Evolutionary conservation across 805 yeast species (phyloP).

Genomic region (Clavispora asparagi): DNA sequence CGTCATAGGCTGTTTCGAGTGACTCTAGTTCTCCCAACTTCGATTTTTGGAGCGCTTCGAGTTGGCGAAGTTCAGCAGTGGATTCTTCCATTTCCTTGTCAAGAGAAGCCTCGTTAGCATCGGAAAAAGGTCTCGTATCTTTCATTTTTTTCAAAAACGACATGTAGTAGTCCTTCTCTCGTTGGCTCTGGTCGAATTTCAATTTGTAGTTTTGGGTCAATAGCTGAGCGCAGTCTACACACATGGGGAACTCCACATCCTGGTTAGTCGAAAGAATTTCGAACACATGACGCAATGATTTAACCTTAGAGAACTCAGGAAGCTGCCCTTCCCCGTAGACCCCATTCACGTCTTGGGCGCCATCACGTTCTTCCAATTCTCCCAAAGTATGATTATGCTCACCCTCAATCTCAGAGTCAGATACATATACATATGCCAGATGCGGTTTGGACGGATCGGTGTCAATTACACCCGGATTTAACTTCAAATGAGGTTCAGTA

Average conservation of each 20-base stretch:
- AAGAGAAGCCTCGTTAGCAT: conserved; percentile 17
- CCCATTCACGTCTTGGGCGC: neutral
- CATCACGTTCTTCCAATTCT: conserved; percentile 4
- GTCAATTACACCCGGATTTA: neutral
- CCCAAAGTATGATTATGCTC: conserved; percentile 17
- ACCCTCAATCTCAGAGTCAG: conserved; percentile 20
- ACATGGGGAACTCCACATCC: conserved; percentile 78
- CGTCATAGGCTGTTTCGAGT: conserved; percentile 39
- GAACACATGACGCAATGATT: conserved; percentile 59
- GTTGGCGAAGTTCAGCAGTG: conserved; percentile 34
- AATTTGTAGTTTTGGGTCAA: conserved; percentile 60
- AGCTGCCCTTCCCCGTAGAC: conserved; percentile 7
- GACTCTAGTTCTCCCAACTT: conserved; percentile 26
- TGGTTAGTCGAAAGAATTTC: conserved; percentile 63
- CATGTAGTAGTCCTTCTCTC: conserved; percentile 74
- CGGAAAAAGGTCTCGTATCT: conserved; percentile 17
- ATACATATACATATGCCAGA: conserved; percentile 13
- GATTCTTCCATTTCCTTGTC: conserved; percentile 5
- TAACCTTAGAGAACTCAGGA: conserved; percentile 31
- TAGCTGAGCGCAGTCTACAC: conserved; percentile 74
- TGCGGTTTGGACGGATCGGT: neutral
- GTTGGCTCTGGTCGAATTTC: conserved; percentile 66
- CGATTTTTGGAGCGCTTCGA: conserved; percentile 35
- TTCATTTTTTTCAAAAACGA: conserved; percentile 68
- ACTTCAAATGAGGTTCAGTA: neutral